Percentiles rank a stretch among this genome's conserved stretches.
Conservation (phyloP, 495 filamentous ascomycete species). For the Penicillium simplicissimum region DNA sequence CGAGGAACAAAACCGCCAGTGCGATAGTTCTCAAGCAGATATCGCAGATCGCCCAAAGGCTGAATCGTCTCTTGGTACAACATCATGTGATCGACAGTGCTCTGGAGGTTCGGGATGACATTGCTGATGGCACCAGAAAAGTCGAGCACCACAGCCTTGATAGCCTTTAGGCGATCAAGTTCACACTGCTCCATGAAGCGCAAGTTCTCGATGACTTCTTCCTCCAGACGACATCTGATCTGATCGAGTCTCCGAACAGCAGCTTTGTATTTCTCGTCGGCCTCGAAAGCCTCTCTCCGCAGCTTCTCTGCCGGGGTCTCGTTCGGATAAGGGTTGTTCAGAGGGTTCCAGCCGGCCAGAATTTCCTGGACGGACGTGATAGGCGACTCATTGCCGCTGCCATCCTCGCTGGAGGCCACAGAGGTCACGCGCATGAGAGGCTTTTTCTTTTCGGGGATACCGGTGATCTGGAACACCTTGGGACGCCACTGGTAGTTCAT, state of each 20-base stretch:
- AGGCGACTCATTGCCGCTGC: constrained; percentile 65
- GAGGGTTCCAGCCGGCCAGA: constrained; percentile 84
- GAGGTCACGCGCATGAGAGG: constrained; percentile 70
- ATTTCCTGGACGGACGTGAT: constrained; percentile 83
- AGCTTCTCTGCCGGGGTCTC: constrained; percentile 87
- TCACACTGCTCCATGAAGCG: constrained; percentile 98
- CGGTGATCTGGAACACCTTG: constrained; percentile 83
- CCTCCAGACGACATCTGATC: constrained; percentile 89
- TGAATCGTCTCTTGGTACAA: constrained; percentile 98
- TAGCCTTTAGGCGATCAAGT: constrained; percentile 91
- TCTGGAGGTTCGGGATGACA: constrained; percentile 93
- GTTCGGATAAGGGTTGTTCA: constrained; percentile 85
- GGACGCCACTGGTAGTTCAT: constrained; percentile 97
- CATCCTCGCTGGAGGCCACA: constrained; percentile 55
- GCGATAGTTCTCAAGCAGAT: constrained; percentile 96
- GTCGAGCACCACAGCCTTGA: constrained; percentile 96
- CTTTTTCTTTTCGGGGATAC: constrained; percentile 84
- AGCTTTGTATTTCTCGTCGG: constrained; percentile 91
- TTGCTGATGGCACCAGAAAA: constrained; percentile 98
- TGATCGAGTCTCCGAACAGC: constrained; percentile 81
- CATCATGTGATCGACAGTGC: constrained; percentile 97
- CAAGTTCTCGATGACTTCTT: constrained; percentile 87
- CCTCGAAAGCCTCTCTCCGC: constrained; percentile 83
- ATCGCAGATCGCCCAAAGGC: constrained; percentile 85
- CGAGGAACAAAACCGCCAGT: constrained; percentile 89